phyloP scores from a whole-genome alignment of 768 basidiomycete species.

The Suillus spraguei region DNA sequence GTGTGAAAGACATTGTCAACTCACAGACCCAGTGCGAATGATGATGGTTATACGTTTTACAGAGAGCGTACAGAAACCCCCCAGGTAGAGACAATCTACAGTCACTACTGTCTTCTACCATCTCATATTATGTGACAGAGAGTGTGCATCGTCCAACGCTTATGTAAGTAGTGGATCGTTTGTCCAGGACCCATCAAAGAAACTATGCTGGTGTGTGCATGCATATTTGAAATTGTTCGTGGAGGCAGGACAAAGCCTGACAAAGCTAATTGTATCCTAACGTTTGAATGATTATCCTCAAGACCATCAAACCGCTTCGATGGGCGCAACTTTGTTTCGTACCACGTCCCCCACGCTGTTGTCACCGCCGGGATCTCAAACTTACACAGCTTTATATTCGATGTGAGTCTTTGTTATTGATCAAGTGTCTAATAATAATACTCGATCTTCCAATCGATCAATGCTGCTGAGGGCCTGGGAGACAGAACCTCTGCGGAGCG shows the following conservation, averaged over 20 bases:
- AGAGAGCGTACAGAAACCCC: constrained; percentile 1
- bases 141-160: background rate
- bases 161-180: background rate
- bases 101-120: constrained; percentile 2
- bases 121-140: constrained; percentile 13
- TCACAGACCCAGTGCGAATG: background rate
- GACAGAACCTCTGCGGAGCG: constrained; percentile 19
- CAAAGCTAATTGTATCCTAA: background rate
- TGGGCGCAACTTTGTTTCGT: constrained; percentile 16
- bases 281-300: background rate
- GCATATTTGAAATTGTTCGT: background rate
- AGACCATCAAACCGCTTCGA: constrained; percentile 16
- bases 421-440: constrained; percentile 15
- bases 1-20: background rate
- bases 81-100: constrained; percentile 12
- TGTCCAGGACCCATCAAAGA: background rate
- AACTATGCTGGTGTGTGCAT: background rate
- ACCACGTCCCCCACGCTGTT: constrained; percentile 12
- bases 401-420: constrained; percentile 26
- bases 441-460: constrained; percentile 17
- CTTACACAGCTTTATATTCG: constrained; percentile 16
- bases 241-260: background rate
- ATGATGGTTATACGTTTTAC: background rate
- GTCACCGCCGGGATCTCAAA: constrained; percentile 19
- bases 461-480: constrained; percentile 30